These are phyloP conservation scores for Ganoderma lucidum DNA, from an alignment of 1,284 basidiomycete genomes.

Conservation along the genomic window DNA sequence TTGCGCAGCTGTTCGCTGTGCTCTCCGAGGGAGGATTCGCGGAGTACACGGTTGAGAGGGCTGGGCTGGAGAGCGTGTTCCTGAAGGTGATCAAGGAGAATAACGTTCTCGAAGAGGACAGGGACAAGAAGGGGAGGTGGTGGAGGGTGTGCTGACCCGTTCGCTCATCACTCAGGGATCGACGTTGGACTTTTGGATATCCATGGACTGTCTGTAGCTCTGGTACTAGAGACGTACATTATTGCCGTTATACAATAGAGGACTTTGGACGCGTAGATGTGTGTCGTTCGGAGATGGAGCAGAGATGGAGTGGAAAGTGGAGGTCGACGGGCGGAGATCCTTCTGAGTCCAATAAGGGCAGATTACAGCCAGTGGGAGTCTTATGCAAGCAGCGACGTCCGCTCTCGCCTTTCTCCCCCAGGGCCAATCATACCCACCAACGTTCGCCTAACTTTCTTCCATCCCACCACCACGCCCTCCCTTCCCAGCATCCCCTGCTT, in stretches of 20 bases:
- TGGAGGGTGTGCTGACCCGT: conserved; percentile 36
- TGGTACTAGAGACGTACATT: conserved; percentile 1
- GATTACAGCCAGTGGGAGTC: conserved; percentile 30
- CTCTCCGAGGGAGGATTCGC: conserved; percentile 62
- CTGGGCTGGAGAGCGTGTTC: conserved; percentile 76
- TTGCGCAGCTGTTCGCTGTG: conserved; percentile 65
- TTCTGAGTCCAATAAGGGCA: conserved; percentile 10
- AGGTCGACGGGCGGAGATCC: conserved; percentile 11
- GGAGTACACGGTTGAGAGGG: conserved; percentile 75
- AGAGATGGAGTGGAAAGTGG: neutral
- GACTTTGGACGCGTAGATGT: neutral
- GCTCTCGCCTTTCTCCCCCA: conserved; percentile 2
- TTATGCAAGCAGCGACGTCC: conserved; percentile 30
- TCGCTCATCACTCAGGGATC: neutral
- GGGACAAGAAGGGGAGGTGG: conserved; percentile 34
- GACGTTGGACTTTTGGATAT: conserved; percentile 5
- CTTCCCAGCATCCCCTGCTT: neutral
- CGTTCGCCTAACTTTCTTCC: conserved; percentile 28
- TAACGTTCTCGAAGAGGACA: conserved; percentile 65
- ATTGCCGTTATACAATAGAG: conserved; percentile 13
- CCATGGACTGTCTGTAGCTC: conserved; percentile 5
- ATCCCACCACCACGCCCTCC: conserved; percentile 1
- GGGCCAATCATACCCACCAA: conserved; percentile 34
- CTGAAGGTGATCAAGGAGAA: conserved; percentile 76
- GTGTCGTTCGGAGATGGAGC: neutral